Base-by-base conservation (phyloP, 495 filamentous ascomycete genomes). In the Hypoxylon trugodes region DNA sequence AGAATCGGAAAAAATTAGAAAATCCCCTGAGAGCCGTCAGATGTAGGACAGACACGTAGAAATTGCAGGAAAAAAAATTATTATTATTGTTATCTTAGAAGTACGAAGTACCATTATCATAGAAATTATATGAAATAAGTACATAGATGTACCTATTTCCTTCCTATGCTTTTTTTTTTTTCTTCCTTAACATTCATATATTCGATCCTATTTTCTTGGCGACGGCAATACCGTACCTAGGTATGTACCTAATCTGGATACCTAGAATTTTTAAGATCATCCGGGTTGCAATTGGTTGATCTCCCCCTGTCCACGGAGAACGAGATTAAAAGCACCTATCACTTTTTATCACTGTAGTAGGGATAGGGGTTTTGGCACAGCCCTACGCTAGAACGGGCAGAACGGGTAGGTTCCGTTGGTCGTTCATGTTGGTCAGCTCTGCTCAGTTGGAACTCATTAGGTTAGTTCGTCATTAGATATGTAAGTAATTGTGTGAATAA, bases 191-290 rank as follows among this genome's bases (percentile, higher is more conserved):
- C 28, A 25, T 51, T 35, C 56, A 56, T 66, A 60, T 56, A 66
- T 61, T 57, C 46, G 45, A 66, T 57, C 47, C 38, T 48, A 57
- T 66, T 66, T 52, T 4, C 63, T 66, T 66, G 63, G 63, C 63
- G 6, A 24, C 56, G 50, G 57, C 22, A 60, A 8, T 19, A 30
- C 12, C 43, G 41, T 59, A 58, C 49, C 55, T 59, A 50, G 59
- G 55, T 45, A 38, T 30, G 41, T 59, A 58, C 49, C 55, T 59
- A 50, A 65, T 60, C 50, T 45, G 38, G 36, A 54, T 25, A 42
- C 61, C 50, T 49, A 55, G 43, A 28, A 49, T 55, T 55, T 45
- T 47, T 30, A 50, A 59, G 55, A 60, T 53, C 48, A 59, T 65
- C 55, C 38, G n/a, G 25, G 47, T 15, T 52, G 6, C 32, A 36